Percentiles rank a stretch among this genome's conserved stretches.
phyloP scores from a whole-genome alignment of 164 flowering plant genomes.

The Magnolia changhungtana region DNA sequence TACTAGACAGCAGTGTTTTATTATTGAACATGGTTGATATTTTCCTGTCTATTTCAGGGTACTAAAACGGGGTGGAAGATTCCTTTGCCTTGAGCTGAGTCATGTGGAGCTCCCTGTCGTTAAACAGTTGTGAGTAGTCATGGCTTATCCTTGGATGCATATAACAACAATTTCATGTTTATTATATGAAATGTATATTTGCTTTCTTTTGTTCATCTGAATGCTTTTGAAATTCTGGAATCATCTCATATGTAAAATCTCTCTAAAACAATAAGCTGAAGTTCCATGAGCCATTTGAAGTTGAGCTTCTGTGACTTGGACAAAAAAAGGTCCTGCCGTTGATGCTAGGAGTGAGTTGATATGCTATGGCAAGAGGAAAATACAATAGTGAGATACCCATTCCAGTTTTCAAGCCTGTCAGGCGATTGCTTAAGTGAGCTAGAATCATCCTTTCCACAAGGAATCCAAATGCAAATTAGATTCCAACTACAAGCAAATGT shows the following conservation, averaged over 20 bases:
- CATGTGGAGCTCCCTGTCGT: conserved; percentile 83
- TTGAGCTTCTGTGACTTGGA: no score
- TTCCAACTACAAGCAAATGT: no score
- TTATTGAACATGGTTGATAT: background rate
- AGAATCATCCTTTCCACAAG: no score
- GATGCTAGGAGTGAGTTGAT: no score
- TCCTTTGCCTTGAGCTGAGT: conserved; percentile 95
- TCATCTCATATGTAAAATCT: background rate
- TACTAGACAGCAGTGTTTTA: background rate
- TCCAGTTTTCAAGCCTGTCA: no score
- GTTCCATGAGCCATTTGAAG: background rate
- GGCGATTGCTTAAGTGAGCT: no score
- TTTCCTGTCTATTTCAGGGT: conserved; percentile 46
- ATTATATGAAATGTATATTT: background rate
- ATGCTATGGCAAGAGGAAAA: no score
- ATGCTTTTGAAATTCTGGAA: background rate
- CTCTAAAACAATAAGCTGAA: background rate
- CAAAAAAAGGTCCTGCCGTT: no score
- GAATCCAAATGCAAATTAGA: no score
- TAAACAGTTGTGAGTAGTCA: conserved; percentile 69
- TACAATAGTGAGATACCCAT: no score
- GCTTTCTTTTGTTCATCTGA: background rate
- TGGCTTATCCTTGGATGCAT: background rate
- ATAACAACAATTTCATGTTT: background rate
- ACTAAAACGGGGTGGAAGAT: conserved; percentile 83